These are phyloP conservation scores for Penicillium digitatum DNA, from an alignment of 2,329 filamentous ascomycete species.

Conservation along the genomic window DNA sequence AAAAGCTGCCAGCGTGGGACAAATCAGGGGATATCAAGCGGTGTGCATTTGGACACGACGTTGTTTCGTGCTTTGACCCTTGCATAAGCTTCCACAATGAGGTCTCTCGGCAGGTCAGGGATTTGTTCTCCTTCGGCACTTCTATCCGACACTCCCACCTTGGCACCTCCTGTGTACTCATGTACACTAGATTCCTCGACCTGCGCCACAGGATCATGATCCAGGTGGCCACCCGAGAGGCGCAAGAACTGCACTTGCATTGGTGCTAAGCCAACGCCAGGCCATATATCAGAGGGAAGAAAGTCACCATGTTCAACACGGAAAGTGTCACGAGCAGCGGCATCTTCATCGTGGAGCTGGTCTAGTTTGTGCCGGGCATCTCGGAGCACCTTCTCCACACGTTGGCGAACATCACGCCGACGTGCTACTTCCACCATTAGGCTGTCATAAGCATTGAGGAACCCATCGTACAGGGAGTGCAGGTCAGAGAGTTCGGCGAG, in stretches of 20 bases:
- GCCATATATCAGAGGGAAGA: conserved; percentile 84
- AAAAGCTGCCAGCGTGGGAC: neutral
- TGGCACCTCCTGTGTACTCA: conserved; percentile 2
- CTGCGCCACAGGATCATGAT: conserved; percentile 17
- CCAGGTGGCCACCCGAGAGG: conserved; percentile 35
- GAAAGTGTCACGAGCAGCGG: conserved; percentile 70
- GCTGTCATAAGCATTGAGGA: conserved; percentile 76
- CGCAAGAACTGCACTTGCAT: conserved; percentile 46
- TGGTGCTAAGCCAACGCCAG: conserved; percentile 60
- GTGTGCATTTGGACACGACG: conserved; percentile 11
- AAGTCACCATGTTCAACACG: conserved; percentile 78
- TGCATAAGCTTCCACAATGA: conserved; percentile 43
- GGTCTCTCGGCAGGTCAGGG: conserved; percentile 41
- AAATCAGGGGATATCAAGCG: neutral
- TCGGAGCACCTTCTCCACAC: conserved; percentile 68
- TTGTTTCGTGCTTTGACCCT: conserved; percentile 36
- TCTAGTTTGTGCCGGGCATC: conserved; percentile 76
- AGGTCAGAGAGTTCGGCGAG: conserved; percentile 74
- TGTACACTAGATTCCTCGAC: neutral
- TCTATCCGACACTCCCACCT: conserved; percentile 9
- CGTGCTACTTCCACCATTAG: conserved; percentile 80
- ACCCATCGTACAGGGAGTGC: conserved; percentile 79
- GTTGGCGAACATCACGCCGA: conserved; percentile 66
- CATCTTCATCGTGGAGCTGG: conserved; percentile 69
- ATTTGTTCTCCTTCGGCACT: conserved; percentile 36